phyloP scores from a whole-genome alignment of 1,284 basidiomycete species.

The Cryptococcus deneoformans region DNA sequence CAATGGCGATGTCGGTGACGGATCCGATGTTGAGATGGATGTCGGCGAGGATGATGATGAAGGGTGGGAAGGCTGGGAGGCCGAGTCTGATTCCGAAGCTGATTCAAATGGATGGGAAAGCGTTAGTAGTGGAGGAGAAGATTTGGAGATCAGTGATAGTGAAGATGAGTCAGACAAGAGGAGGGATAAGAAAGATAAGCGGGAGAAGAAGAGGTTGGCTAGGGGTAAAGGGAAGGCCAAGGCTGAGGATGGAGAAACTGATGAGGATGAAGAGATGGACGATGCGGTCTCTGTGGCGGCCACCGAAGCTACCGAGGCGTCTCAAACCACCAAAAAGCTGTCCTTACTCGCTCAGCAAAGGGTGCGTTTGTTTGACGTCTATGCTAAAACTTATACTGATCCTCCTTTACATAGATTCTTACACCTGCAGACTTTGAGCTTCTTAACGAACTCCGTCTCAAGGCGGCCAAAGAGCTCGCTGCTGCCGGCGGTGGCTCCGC shows the following conservation, averaged over 20 bases:
- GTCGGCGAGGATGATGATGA: slow-evolving; percentile 77
- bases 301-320: slow-evolving; percentile 31
- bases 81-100: slow-evolving; percentile 62
- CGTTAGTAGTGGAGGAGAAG: slow-evolving; percentile 67
- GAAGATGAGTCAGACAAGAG: slow-evolving; percentile 65
- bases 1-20: slow-evolving; percentile 52
- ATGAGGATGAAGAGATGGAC: slow-evolving; percentile 36
- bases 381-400: not conserved
- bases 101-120: slow-evolving; percentile 81
- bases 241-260: slow-evolving; percentile 15
- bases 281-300: slow-evolving; percentile 41
- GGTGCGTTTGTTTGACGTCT: slow-evolving; percentile 20
- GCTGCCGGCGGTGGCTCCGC: slow-evolving; percentile 64
- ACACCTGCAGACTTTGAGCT: slow-evolving; percentile 97
- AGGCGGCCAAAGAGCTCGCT: slow-evolving; percentile 72
- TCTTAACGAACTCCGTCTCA: slow-evolving; percentile 82
- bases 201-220: slow-evolving; percentile 40
- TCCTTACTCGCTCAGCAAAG: slow-evolving; percentile 50
- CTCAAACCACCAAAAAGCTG: slow-evolving; percentile 42
- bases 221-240: slow-evolving; percentile 33
- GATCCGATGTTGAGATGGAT: slow-evolving; percentile 58
- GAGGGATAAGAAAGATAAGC: slow-evolving; percentile 42
- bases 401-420: slow-evolving; percentile 64
- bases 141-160: slow-evolving; percentile 77
- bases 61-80: slow-evolving; percentile 86